These are phyloP conservation scores for Periconia macrospinosa DNA, from an alignment of 2,329 filamentous ascomycete species.

Conservation along the genomic window DNA sequence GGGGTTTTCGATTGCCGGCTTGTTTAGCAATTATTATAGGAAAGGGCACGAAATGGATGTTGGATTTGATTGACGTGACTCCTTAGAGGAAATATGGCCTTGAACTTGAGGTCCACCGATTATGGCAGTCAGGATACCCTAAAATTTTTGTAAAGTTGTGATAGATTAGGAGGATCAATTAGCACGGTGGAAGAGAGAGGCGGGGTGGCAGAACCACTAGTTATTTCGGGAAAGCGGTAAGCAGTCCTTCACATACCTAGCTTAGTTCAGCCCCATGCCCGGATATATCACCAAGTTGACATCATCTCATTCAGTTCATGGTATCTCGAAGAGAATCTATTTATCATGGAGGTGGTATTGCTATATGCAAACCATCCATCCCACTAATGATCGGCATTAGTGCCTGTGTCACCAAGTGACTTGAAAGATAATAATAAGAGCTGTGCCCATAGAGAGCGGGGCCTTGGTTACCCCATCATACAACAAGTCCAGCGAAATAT, in stretches of 20 bases:
- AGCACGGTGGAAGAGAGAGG: neutral
- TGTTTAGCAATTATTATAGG: too few relatives aligned
- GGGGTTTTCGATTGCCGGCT: too few relatives aligned
- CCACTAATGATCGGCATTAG: too few relatives aligned
- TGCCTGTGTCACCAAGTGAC: neutral
- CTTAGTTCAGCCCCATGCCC: too few relatives aligned
- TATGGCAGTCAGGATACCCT: too few relatives aligned
- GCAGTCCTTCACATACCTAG: neutral
- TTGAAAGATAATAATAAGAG: constrained; percentile 8
- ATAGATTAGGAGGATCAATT: neutral
- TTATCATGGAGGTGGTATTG: constrained; percentile 6
- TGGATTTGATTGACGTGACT: too few relatives aligned
- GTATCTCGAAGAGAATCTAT: neutral
- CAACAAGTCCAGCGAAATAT: neutral
- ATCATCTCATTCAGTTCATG: neutral
- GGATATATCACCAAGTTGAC: too few relatives aligned
- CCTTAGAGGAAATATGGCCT: too few relatives aligned
- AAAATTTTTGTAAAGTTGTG: neutral
- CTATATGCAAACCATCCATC: constrained; percentile 2
- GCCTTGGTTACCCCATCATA: neutral
- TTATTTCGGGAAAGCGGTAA: constrained; percentile 10
- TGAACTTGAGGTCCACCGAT: too few relatives aligned
- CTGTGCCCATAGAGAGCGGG: constrained; percentile 1
- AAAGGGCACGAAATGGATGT: too few relatives aligned
- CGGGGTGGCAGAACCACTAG: constrained; percentile 7